Base-by-base conservation (phyloP, 805 yeast species). In the Nakazawaea ambrosiae region DNA sequence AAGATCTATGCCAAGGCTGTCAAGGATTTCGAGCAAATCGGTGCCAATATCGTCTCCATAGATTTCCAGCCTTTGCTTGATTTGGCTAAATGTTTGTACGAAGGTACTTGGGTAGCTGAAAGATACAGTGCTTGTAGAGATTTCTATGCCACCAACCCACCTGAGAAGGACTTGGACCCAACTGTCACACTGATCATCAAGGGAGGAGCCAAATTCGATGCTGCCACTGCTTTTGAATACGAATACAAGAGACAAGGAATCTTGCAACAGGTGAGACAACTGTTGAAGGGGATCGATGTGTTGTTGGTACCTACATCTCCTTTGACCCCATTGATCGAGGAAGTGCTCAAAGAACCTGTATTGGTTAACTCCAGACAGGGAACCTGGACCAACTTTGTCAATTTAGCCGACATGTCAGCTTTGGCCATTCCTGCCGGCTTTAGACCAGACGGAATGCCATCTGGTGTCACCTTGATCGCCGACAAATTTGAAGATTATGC, bases 61-160 rank as follows among this genome's bases (percentile, higher is more conserved):
- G 89, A 87, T 59, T 89, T 90, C 55, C 58, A 79, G 14, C 84
- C 88, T 4, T 65, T 90, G 28, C 65, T 85, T 43, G 83, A 82
- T 26, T 68, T 90, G 40, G 98, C 97, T 14, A 75, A 75, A 49
- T 84, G 92, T 53, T 69, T 90, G 26, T 90, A 90, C 56, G 97
- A 90, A 54, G 98, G 98, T 41, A 84, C 97, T n/a, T 90, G 98
- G 98, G 97, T 90, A 9, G 86, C 94, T 18, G 98, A 90, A 64
- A 75, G 98, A 49, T 88, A 78, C 62, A 78, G 86, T 45, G 96
- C 96, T 19, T 74, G 78, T 26, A 73, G 75, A 48, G 85, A 81
- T 29, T 83, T 82, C 48, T 68, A 85, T 40, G 74, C 74, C 20
- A 67, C 82, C 6, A 71, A 78, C 51, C 88, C 92, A 15, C 86